A percentile compares a stretch with the other conserved stretches of the same genome.
Evolutionary conservation across 129 eudicot species (phyloP).

Genomic region (Centella asiatica): DNA sequence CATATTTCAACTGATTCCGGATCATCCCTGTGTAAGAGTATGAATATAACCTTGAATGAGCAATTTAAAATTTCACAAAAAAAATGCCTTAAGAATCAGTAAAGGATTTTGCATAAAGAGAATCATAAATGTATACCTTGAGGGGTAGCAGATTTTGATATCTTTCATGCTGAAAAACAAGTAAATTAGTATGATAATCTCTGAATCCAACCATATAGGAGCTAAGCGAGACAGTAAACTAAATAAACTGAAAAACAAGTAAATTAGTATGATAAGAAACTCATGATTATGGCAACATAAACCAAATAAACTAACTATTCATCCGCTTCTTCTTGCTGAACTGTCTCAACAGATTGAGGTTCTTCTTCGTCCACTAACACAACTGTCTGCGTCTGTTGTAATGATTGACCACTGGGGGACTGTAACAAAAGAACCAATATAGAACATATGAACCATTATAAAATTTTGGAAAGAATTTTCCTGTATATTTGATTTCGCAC

Average conservation of each 20-base stretch:
- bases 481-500: no score
- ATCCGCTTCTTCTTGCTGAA: constrained; percentile 13
- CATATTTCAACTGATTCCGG: constrained; percentile 55
- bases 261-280: no score
- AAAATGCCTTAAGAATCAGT: neutral
- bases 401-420: no score
- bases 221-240: no score
- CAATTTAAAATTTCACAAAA: neutral
- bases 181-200: constrained; percentile 1
- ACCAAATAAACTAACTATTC: neutral
- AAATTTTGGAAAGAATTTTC: no score
- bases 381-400: constrained; percentile 24
- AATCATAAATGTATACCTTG: constrained; percentile 43
- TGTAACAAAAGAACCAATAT: no score
- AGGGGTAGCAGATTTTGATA: constrained; percentile 54
- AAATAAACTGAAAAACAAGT: no score
- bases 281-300: no score
- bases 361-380: constrained; percentile 76
- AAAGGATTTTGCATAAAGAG: constrained; percentile 5
- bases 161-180: constrained; percentile 42
- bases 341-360: constrained; percentile 20
- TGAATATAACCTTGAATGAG: constrained; percentile 5
- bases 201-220: neutral
- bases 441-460: no score
- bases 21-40: constrained; percentile 42